Evolutionary conservation across 1,284 basidiomycete genomes (phyloP).

Genomic region (Papiliotrema flavescens): DNA sequence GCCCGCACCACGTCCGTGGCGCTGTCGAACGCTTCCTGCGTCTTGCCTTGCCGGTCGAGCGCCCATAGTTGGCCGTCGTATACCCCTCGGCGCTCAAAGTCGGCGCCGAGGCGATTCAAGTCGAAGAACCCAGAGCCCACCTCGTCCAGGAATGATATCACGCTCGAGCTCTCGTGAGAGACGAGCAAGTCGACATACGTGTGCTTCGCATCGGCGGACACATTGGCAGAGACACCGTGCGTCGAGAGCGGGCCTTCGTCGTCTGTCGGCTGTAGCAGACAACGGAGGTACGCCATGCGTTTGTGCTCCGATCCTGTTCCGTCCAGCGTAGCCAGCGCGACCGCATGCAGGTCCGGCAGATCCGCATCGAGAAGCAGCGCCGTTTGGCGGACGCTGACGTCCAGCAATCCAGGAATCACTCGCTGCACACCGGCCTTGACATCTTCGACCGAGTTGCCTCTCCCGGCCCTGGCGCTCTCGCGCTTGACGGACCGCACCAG

Average conservation of each 20-base stretch:
- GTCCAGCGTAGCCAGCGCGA: slow-evolving; percentile 31
- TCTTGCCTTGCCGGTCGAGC: slow-evolving; percentile 62
- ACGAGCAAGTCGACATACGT: slow-evolving; percentile 71
- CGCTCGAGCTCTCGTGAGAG: slow-evolving; percentile 60
- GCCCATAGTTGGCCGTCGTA: slow-evolving; percentile 83
- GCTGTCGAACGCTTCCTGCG: slow-evolving; percentile 64
- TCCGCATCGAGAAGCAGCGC: slow-evolving; percentile 71
- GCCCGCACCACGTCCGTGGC: slow-evolving; percentile 61
- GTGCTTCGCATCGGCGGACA: slow-evolving; percentile 56
- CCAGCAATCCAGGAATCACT: slow-evolving; percentile 63
- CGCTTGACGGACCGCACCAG: slow-evolving; percentile 38
- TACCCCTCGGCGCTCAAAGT: slow-evolving; percentile 64
- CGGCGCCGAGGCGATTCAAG: slow-evolving; percentile 57
- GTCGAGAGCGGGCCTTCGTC: slow-evolving; percentile 4
- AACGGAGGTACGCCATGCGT: slow-evolving; percentile 73
- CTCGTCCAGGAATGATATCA: slow-evolving; percentile 65
- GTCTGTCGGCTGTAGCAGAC: slow-evolving; percentile 62
- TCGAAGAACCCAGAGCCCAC: slow-evolving; percentile 60
- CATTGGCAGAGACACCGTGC: slow-evolving; percentile 42
- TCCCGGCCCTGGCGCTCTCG: background rate
- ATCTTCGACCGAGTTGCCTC: slow-evolving; percentile 51
- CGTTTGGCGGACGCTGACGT: slow-evolving; percentile 61
- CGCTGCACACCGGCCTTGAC: slow-evolving; percentile 56
- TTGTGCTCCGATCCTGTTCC: slow-evolving; percentile 50
- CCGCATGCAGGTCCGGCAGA: slow-evolving; percentile 61